Percentiles rank a stretch among this genome's conserved stretches.
These are phyloP conservation scores for Cladosporium sp. DNA, from an alignment of 2,329 filamentous ascomycete species.

Conservation along the genomic window DNA sequence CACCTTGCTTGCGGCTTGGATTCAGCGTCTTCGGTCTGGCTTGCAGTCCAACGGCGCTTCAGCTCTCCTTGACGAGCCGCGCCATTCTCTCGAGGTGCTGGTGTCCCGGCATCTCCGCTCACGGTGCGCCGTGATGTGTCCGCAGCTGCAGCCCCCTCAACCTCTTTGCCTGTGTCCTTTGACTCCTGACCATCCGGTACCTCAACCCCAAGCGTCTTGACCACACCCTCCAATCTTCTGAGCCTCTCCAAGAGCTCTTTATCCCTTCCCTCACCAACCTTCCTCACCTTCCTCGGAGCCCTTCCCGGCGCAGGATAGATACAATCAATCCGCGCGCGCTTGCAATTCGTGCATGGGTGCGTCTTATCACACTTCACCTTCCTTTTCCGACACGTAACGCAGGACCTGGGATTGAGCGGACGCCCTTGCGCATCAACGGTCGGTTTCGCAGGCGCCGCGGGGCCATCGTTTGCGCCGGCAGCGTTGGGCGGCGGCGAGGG, in stretches of 20 bases:
- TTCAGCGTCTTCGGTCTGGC: neutral
- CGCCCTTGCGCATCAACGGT: conserved; percentile 27
- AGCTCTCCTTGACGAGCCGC: neutral
- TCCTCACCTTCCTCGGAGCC: conserved; percentile 62
- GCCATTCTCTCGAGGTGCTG: neutral
- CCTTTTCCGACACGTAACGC: conserved; percentile 49
- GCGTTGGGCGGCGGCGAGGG: neutral
- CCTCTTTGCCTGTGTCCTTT: conserved; percentile 20
- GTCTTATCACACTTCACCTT: conserved; percentile 75
- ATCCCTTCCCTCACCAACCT: conserved; percentile 51
- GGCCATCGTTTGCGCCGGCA: conserved; percentile 3
- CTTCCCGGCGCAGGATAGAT: conserved; percentile 69
- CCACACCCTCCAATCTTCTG: conserved; percentile 68
- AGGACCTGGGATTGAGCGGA: conserved; percentile 36
- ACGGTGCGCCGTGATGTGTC: conserved; percentile 4
- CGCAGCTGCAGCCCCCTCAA: neutral
- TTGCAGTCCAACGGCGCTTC: conserved; percentile 8
- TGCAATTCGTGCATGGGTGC: conserved; percentile 70
- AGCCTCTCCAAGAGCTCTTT: conserved; percentile 67
- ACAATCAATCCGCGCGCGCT: conserved; percentile 63
- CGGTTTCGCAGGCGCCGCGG: neutral
- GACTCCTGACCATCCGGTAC: conserved; percentile 29
- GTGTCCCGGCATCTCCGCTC: conserved; percentile 1
- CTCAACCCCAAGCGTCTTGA: conserved; percentile 52
- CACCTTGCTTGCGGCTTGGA: conserved; percentile 18